Percentiles rank a stretch among this genome's conserved stretches.
These are phyloP conservation scores for Mortierella sp. DNA, from an alignment of 371 early-diverging fungal genomes.

Conservation along the genomic window DNA sequence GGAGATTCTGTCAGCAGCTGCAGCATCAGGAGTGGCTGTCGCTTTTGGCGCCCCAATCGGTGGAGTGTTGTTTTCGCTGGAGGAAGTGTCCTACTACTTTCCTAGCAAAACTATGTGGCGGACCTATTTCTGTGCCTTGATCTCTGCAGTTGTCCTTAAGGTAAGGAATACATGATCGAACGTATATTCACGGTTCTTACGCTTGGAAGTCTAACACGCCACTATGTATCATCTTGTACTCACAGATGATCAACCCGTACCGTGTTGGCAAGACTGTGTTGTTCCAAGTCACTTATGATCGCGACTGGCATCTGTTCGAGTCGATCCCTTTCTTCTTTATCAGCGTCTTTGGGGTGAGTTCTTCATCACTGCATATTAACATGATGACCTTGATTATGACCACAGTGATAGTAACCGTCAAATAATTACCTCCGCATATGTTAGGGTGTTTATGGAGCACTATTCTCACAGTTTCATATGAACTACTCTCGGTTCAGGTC, in stretches of 20 bases:
- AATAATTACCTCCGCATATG: slow-evolving; percentile 58
- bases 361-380: too few relatives aligned
- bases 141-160: slow-evolving; percentile 92
- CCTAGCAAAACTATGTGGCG: slow-evolving; percentile 96
- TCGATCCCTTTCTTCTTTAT: slow-evolving; percentile 56
- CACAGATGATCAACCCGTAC: slow-evolving; percentile 89
- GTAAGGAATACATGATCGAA: slow-evolving; percentile 40
- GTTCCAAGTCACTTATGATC: slow-evolving; percentile 94
- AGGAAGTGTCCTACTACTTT: slow-evolving; percentile 97
- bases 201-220: background rate
- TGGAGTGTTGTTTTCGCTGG: slow-evolving; percentile 96
- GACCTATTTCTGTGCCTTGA: slow-evolving; percentile 93
- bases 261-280: slow-evolving; percentile 94
- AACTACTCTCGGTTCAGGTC: slow-evolving; percentile 74
- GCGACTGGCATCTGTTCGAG: slow-evolving; percentile 92
- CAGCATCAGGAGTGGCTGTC: slow-evolving; percentile 96
- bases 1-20: slow-evolving; percentile 93
- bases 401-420: background rate
- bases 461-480: slow-evolving; percentile 81
- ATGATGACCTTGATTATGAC: slow-evolving; percentile 60
- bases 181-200: too few relatives aligned
- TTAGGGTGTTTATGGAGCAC: slow-evolving; percentile 89
- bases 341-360: slow-evolving; percentile 60
- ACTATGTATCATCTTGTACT: background rate
- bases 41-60: slow-evolving; percentile 98